These are phyloP conservation scores for Puccinia brachypodii DNA, from an alignment of 1,284 basidiomycete genomes.

Conservation along the genomic window DNA sequence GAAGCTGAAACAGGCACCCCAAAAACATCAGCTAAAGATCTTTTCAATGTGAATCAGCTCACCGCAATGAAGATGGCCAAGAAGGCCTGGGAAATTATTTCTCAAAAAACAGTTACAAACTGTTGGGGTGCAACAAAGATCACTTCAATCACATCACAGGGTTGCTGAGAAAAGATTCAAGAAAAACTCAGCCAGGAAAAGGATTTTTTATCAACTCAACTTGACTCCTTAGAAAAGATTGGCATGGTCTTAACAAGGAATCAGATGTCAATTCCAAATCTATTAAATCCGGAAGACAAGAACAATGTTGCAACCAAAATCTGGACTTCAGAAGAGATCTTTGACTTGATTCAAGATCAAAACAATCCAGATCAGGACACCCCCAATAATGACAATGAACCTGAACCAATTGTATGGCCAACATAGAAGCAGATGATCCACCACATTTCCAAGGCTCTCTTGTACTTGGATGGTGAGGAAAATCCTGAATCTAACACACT, in stretches of 20 bases:
- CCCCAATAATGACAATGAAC: neutral
- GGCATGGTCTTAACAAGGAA: neutral
- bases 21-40: neutral
- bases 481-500: neutral
- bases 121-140: neutral
- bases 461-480: neutral
- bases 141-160: neutral
- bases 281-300: conserved; percentile 7
- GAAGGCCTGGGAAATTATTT: neutral
- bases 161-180: neutral
- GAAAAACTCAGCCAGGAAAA: neutral
- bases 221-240: neutral
- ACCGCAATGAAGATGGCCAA: neutral
- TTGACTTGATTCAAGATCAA: neutral
- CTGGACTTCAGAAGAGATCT: neutral
- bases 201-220: neutral
- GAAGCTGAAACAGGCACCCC: neutral
- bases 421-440: conserved; percentile 5
- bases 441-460: neutral
- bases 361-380: neutral
- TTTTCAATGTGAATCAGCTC: neutral
- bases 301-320: neutral
- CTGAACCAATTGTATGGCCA: neutral
- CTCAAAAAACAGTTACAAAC: neutral
- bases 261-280: neutral